Evolutionary conservation across 306 rosid genomes (phyloP).

Genomic region (Rubus parviflorus): DNA sequence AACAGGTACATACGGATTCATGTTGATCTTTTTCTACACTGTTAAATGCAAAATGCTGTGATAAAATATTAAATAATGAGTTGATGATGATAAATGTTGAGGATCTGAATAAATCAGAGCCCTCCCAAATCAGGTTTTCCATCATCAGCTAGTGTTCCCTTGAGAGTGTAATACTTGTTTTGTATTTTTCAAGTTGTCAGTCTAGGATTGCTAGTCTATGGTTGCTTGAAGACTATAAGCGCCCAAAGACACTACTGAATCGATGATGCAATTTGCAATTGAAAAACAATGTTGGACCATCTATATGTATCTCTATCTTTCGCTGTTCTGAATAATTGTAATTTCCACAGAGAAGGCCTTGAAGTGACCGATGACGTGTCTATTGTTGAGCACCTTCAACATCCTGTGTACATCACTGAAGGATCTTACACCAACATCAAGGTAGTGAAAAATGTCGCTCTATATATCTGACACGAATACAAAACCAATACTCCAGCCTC

Average conservation of each 20-base stretch:
- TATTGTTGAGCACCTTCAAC: conserved; percentile 80
- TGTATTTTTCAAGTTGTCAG: background rate
- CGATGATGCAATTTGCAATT: background rate
- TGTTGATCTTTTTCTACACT: background rate
- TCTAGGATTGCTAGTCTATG: too few species aligned
- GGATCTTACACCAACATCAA: conserved; percentile 96
- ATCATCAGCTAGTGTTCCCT: background rate
- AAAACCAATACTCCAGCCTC: background rate
- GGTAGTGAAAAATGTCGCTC: conserved; percentile 42
- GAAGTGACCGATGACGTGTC: conserved; percentile 98
- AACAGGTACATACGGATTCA: conserved; percentile 49
- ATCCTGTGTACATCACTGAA: conserved; percentile 81
- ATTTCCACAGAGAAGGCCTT: conserved; percentile 63
- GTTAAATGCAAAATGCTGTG: background rate
- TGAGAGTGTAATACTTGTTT: conserved; percentile 2
- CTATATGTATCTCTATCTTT: background rate
- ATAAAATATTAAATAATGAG: background rate
- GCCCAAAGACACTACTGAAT: background rate
- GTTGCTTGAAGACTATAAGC: background rate
- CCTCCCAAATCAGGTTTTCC: too few species aligned
- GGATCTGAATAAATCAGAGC: background rate
- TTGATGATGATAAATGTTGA: background rate
- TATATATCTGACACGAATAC: background rate
- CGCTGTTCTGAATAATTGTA: conserved; percentile 14
- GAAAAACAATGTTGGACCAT: background rate